Base-by-base conservation (phyloP, 2,329 filamentous ascomycete species). In the Didymella sp. region DNA sequence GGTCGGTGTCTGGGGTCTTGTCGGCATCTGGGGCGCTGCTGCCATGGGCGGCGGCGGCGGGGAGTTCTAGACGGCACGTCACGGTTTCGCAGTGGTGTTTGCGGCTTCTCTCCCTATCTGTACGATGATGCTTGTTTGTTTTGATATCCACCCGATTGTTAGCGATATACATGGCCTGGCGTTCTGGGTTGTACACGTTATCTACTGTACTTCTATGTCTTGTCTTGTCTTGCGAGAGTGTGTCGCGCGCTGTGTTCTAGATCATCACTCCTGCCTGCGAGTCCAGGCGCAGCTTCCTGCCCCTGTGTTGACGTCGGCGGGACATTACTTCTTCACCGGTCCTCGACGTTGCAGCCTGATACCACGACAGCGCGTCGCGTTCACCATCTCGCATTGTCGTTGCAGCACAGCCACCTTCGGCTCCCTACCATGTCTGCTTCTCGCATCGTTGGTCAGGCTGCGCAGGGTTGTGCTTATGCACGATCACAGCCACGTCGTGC, bases 1-100 rank as follows among this genome's bases (percentile, higher is more conserved):
- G 73, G 87, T 91, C 33, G 90, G 87, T 56, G 90, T 89, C 80
- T 91, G 89, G 88, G 89, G 89, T 0, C 74, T 92, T 6, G 85
- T 91, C 11, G 89, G 89, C 8, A 81, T 92, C 9, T 92, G 89
- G 89, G 85, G 86, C 7, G 88, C 88, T 22, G 84, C 85, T 31
- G 82, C 89, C 22, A 76, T 90, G 42, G 75, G 75, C 2, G 74
- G 72, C 21, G 72, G 73, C 0, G 75, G 75, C 4, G 75, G 75
- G 0, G 75, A 76, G 61, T 77, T 77, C 45, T 76, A 50, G 25
- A 33, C n/a, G 15, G 28, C 28, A n/a, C n/a, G n/a, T n/a, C n/a
- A n/a, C n/a, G n/a, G n/a, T n/a, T n/a, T n/a, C n/a, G n/a, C 5
- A 27, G 25, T 33, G 4, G 30, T 6, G 4, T 4, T 17, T 15